Base-by-base conservation (phyloP, 2,329 filamentous ascomycete genomes). In the Ascochyta rabiei region DNA sequence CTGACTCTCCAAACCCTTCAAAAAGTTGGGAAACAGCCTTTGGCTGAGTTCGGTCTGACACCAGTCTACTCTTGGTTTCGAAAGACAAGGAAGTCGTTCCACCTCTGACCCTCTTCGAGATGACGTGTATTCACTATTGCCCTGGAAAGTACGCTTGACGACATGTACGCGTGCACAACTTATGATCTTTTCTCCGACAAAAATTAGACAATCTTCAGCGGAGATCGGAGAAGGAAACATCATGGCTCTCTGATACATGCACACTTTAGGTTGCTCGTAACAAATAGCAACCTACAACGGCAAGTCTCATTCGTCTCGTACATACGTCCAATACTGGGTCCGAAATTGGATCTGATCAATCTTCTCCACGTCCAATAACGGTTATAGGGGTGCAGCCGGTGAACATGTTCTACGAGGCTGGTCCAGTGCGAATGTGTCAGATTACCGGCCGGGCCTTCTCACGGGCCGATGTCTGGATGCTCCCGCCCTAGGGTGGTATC, bases 371-470 rank as follows among this genome's bases (percentile, higher is more conserved):
- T 41, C 35, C 23, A 34, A 37, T 31, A 42, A 37, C 12, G 35
- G 42, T 37, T 50, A 46, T 37, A 40, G 33, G 42, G 41, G 42
- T 33, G 9, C 3, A 34, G 33, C 35, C 23, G 40, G 24, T 34
- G 28, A 50, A 47, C 46, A 28, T 19, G 31, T 50, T 42, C 37
- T 26, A 35, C 43, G 12, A 8, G 21, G 35, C 41, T 42, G 41
- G 24, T 43, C 10, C 24, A 39, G 40, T 37, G 35, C 23, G 21
- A 23, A 40, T 41, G 52, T 45, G 23, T 37, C n/a, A 33, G 18
- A 15, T 24, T n/a, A 50, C 47, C 52, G 52, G 52, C 23, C 52
- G 52, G 52, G 23, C 52, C 41, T 55, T 50, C 24, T 55, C 6
- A 37, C 52, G 46, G 52, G 35, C 42, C 46, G 42, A 55, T 19